A percentile compares a stretch with the other conserved stretches of the same genome.
phyloP scores from a whole-genome alignment of 257 asterid species.

The Solanum pinnatisectum region DNA sequence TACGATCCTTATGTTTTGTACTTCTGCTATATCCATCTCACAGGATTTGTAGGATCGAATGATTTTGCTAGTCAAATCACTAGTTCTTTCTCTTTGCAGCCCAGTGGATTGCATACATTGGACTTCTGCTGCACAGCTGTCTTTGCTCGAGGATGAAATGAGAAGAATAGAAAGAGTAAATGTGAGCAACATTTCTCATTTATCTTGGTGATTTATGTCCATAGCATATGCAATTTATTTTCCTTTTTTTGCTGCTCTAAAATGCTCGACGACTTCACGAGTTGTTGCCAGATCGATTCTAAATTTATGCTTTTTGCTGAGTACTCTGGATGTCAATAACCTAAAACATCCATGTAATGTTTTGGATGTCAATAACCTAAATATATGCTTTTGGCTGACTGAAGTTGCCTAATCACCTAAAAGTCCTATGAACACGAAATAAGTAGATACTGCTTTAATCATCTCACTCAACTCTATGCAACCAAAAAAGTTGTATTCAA shows the following conservation, averaged over 20 bases:
- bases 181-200: conserved; percentile 31
- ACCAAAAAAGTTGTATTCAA: not conserved
- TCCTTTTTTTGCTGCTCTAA: not conserved
- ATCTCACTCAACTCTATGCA: not conserved
- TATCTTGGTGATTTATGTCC: not conserved
- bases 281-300: not conserved
- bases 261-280: not conserved
- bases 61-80: not conserved
- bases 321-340: not conserved
- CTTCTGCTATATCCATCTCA: not conserved
- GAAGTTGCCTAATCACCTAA: not conserved
- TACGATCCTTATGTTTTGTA: not conserved
- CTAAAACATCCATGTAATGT: not conserved
- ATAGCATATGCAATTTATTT: not conserved
- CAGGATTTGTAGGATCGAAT: not conserved
- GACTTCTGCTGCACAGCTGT: conserved; percentile 95
- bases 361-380: not conserved
- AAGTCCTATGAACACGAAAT: not conserved
- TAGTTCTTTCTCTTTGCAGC: conserved; percentile 45
- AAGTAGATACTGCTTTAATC: not conserved
- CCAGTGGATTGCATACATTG: conserved; percentile 96
- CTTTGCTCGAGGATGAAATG: conserved; percentile 98
- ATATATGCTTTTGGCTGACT: not conserved
- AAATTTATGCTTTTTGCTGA: not conserved
- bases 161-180: conserved; percentile 96